Evolutionary conservation across 75 land plant species (phyloP), one percentile per base, ranked within the genome.

Genomic region (Cunninghamia lanceolata): DNA sequence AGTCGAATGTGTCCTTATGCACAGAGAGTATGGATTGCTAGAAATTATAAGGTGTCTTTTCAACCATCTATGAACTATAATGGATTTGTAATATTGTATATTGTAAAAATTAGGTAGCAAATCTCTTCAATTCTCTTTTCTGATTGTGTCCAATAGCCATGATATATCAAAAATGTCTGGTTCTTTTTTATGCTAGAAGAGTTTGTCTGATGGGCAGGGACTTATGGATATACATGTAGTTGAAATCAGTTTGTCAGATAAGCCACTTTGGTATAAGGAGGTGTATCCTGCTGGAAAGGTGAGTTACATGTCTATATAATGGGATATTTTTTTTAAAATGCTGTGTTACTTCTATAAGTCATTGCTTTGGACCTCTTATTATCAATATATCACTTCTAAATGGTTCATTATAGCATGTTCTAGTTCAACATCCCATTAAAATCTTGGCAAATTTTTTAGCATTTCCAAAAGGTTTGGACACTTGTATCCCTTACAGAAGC

Each of bases 221-320:
- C 88, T 88, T 84, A 43, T 30, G 77, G 87, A 88, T 19, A 85
- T 88, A 25, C 70, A 56, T 10, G 54, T 70, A 36, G 82, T 88
- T 43, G 88, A 86, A 86, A 88, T 88, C 10, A 88, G 81, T 45
- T 80, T 88, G 10, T 40, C 82, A 47, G 88, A 85, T 54, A 88
- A 86, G 86, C 88, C 88, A 7, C n/a, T 50, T 32, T 88, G 88
- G 88, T 88, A 40, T 56, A 88, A 88, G 45, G 87, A 88, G 82
- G 88, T 88, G 38, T 88, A 88, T 38, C 87, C 88, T 52, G 30
- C 43, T 78, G 88, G 88, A 46, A 88, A 88, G 74, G 88, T 88
- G 53, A 71, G 88, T 87, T 47, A 34, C 52, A 30, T 83, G 84
- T 63, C 68, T 63, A 25, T 63, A 9, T 28, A 63, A 21, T 63